Conservation (phyloP, 176 grass and related monocot species). For the Lolium rigidum region DNA sequence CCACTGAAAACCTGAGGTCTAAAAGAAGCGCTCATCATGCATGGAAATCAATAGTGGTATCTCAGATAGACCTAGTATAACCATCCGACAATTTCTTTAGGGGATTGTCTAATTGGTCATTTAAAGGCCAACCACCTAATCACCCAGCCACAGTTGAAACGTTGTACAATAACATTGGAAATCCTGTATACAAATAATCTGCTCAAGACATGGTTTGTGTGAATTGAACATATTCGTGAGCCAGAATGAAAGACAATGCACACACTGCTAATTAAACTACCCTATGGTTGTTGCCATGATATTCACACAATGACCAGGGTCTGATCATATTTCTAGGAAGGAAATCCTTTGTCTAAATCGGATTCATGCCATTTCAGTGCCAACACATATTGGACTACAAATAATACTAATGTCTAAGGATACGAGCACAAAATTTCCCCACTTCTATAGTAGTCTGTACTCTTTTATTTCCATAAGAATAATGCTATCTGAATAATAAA, state of each 20-base stretch:
- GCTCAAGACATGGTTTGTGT: not conserved
- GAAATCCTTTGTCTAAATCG: not conserved
- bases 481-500: too few species aligned
- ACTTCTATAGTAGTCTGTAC: not conserved
- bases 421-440: not conserved
- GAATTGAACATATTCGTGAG: not conserved
- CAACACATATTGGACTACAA: not conserved
- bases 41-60: not conserved
- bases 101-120: not conserved
- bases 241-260: not conserved
- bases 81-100: not conserved
- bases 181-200: not conserved
- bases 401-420: not conserved
- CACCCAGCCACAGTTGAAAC: not conserved
- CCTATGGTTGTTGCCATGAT: not conserved
- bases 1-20: not conserved
- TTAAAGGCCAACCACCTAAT: not conserved
- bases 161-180: not conserved
- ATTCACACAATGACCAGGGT: not conserved
- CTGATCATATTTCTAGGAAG: not conserved
- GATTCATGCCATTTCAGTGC: not conserved
- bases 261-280: not conserved
- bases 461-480: too few species aligned
- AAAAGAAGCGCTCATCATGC: not conserved
- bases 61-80: slow-evolving; percentile 20